Evolutionary conservation across 495 filamentous ascomycete species (phyloP), one percentile per base, ranked within the genome.

Genomic region (Neurospora pannonica): DNA sequence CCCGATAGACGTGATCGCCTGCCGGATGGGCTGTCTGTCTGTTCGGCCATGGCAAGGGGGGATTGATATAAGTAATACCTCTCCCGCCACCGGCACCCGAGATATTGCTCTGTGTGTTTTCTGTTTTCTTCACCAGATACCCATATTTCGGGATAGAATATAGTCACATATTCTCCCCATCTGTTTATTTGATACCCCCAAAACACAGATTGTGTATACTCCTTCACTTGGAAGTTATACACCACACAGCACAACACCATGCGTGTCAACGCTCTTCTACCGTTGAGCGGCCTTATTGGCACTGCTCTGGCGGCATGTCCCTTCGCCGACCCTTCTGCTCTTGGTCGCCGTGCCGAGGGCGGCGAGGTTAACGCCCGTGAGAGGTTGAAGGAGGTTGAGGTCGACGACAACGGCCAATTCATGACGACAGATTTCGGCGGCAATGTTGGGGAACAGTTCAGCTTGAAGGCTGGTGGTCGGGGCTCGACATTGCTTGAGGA

Each of bases 401-500:
- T 93, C 39, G 85, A 92, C 70, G 92, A 95, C 81, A 85, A 84
- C 62, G 81, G 88, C 74, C 81, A 82, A 5, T 93, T 82, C 80
- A 82, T 93, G 77, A 94, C 92, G 0, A 89, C 88, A 67, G 92
- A 95, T 79, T 89, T 89, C 19, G 92, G 92, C n/a, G 91, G 90
- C 13, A 92, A 91, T 0, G 92, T 95, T 70, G 84, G 84, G 40
- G 92, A 95, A 69, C 89, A 90, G 76, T 84, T 87, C 76, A 93
- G 91, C 76, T 82, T 95, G 70, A 92, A 87, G 76, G 92, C 89
- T 69, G 93, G 93, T 0, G 84, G 87, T n/a, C 86, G 92, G 70
- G 93, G 93, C 2, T 87, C 92, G 17, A 92, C 91, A 2, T 83
- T 94, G 43, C 83, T 95, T 11, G 92, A 95, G 77, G 93, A 95